These are phyloP conservation scores for Endogone sp. DNA, from an alignment of 192 early-diverging fungal species.

Conservation along the genomic window DNA sequence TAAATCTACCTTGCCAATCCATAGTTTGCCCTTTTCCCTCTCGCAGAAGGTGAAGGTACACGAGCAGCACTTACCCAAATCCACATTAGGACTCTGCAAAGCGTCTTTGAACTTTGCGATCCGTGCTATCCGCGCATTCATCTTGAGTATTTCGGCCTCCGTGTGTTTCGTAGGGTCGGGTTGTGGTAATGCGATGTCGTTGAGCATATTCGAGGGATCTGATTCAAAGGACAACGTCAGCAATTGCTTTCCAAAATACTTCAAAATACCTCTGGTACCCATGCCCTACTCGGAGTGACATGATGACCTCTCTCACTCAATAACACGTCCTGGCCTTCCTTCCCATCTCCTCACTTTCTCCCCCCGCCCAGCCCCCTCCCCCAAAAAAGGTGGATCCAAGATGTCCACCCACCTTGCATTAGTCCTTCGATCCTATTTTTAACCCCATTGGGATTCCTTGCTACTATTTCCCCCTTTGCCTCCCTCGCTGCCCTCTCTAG, in stretches of 20 bases:
- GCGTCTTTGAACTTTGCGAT: conserved; percentile 47
- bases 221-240: neutral
- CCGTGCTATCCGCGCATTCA: conserved; percentile 27
- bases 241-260: too few species aligned
- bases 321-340: too few species aligned
- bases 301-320: too few species aligned
- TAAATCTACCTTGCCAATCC: too few species aligned
- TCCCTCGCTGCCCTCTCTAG: neutral
- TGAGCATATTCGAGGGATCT: neutral
- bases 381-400: too few species aligned
- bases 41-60: too few species aligned
- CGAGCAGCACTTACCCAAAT: conserved; percentile 52
- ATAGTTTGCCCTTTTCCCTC: too few species aligned
- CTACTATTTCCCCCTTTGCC: neutral
- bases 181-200: neutral
- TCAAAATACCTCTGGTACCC: too few species aligned
- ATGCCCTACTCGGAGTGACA: too few species aligned
- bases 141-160: conserved; percentile 18
- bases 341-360: too few species aligned
- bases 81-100: conserved; percentile 54
- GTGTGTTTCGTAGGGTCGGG: neutral
- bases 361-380: too few species aligned
- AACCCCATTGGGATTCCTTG: conserved; percentile 4
- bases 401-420: neutral
- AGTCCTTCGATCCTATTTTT: conserved; percentile 7